Evolutionary conservation across 306 rosid species (phyloP).

Genomic region (Cucurbita argyrosperma): DNA sequence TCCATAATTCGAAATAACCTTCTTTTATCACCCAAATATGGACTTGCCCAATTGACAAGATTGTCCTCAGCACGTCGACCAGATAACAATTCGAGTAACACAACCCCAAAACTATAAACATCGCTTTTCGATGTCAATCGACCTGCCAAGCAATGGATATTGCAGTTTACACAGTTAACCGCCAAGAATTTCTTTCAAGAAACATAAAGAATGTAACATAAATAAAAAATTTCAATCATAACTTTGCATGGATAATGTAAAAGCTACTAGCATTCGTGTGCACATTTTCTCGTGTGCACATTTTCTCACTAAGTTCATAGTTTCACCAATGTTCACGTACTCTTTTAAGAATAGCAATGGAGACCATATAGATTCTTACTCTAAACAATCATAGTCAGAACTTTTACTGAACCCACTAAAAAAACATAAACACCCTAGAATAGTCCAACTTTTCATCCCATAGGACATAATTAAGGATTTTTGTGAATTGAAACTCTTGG

Average conservation of each 20-base stretch:
- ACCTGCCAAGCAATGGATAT: slow-evolving; percentile 26
- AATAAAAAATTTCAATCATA: not conserved
- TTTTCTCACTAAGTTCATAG: not conserved
- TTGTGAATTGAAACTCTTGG: too few species aligned
- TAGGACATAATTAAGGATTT: too few species aligned
- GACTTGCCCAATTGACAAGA: slow-evolving; percentile 82
- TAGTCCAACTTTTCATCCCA: too few species aligned
- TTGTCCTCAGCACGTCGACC: slow-evolving; percentile 84
- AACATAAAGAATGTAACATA: not conserved
- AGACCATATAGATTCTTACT: not conserved
- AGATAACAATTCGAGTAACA: slow-evolving; percentile 59
- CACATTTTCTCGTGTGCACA: not conserved
- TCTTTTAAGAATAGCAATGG: not conserved
- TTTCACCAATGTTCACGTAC: not conserved
- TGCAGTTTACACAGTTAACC: not conserved
- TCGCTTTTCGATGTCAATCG: slow-evolving; percentile 82
- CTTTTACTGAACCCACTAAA: too few species aligned
- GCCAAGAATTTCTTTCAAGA: not conserved
- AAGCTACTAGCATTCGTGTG: not conserved
- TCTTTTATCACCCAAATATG: slow-evolving; percentile 59
- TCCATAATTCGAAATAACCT: slow-evolving; percentile 83
- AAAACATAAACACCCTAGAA: too few species aligned
- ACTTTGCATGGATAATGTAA: not conserved
- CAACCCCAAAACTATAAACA: slow-evolving; percentile 90
- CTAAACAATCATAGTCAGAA: too few species aligned